phyloP scores from a whole-genome alignment of 2,329 filamentous ascomycete genomes.

The Fusarium chuoi region DNA sequence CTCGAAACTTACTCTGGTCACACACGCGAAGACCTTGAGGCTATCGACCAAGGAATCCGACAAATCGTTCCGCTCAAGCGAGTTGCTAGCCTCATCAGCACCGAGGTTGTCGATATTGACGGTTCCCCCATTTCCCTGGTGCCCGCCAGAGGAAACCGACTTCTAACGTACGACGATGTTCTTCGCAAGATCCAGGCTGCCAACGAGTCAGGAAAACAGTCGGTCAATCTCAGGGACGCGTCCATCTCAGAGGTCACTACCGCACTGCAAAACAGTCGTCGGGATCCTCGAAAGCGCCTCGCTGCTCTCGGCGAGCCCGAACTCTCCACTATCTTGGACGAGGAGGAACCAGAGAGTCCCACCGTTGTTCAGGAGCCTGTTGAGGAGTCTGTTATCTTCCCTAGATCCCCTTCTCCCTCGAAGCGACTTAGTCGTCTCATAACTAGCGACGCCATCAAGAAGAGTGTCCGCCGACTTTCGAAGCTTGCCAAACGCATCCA shows the following conservation, averaged over 20 bases:
- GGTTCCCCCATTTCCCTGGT: neutral
- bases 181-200: conserved; percentile 42
- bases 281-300: conserved; percentile 37
- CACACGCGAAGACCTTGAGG: conserved; percentile 14
- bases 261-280: conserved; percentile 32
- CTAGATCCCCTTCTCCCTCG: conserved; percentile 46
- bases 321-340: conserved; percentile 45
- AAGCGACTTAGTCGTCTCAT: conserved; percentile 46
- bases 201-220: conserved; percentile 21
- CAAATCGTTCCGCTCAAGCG: conserved; percentile 47
- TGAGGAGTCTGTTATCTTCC: conserved; percentile 33
- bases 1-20: conserved; percentile 26
- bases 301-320: conserved; percentile 40
- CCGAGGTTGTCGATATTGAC: conserved; percentile 17
- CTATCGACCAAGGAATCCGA: conserved; percentile 7
- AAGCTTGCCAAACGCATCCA: neutral
- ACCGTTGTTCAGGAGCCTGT: conserved; percentile 38
- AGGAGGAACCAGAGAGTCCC: conserved; percentile 44
- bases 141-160: conserved; percentile 42
- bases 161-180: conserved; percentile 38
- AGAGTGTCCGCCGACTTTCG: conserved; percentile 39
- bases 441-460: conserved; percentile 41
- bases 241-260: conserved; percentile 41
- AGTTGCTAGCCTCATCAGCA: conserved; percentile 14
- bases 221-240: conserved; percentile 43